Evolutionary conservation across 306 rosid species (phyloP).

Genomic region (Fragaria nilgerrensis): DNA sequence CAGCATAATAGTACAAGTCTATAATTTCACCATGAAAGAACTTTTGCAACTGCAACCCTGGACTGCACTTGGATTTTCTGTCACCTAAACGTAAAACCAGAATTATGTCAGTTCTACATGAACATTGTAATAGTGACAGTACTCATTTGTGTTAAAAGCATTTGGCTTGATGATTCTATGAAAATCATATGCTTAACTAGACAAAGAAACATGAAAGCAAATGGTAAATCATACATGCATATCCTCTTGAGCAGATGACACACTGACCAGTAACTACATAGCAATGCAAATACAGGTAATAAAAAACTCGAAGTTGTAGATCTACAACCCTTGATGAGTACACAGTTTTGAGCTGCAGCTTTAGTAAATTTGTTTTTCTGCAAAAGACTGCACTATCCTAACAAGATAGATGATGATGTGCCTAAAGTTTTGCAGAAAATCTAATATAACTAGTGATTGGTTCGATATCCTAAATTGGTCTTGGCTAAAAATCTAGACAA

Average conservation of each 20-base stretch:
- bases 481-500: neutral
- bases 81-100: slow-evolving; percentile 58
- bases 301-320: neutral
- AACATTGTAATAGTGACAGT: neutral
- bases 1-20: slow-evolving; percentile 18
- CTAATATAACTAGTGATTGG: neutral
- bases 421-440: slow-evolving; percentile 1
- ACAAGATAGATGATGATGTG: neutral
- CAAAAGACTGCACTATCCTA: neutral
- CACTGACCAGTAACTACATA: neutral
- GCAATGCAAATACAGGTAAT: neutral
- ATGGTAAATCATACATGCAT: neutral
- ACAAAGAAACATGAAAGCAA: neutral
- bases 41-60: slow-evolving; percentile 95
- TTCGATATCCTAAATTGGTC: neutral
- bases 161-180: neutral
- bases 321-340: neutral
- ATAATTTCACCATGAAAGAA: slow-evolving; percentile 88
- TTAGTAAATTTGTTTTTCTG: neutral
- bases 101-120: neutral
- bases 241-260: neutral
- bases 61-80: slow-evolving; percentile 90
- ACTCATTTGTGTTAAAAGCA: neutral
- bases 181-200: neutral
- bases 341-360: neutral